Evolutionary conservation across 192 early-diverging fungal species (phyloP), one percentile per base, ranked within the genome.

Genomic region (Linderina pennispora): DNA sequence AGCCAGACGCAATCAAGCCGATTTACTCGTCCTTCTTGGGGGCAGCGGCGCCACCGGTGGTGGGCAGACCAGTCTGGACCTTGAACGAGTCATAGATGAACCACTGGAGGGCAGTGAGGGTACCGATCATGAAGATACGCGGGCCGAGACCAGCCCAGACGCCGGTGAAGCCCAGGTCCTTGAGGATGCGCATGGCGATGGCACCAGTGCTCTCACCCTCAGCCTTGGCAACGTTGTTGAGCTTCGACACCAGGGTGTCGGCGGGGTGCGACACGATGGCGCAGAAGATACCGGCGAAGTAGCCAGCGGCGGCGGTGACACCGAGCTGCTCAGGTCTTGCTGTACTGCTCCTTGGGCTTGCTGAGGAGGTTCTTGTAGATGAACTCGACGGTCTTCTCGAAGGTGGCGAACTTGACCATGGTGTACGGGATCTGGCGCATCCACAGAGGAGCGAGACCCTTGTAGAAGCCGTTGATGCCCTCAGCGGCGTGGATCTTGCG

Each of bases 81-180:
- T 89, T 89, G 79, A 84, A 86, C 45, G 76, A 75, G 80, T 88
- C 89, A 67, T 87, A 88, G 76, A 88, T 80, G 43, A 80, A 75
- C 86, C 86, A 91, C 70, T 91, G 89, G 40, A 86, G 69, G 45
- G 78, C 86, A 57, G 89, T 94, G 26, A 94, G 75, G 43, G 89
- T 88, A 76, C 91, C 91, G 55, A 94, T 85, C 91, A 94, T 94
- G 31, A 90, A 65, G 58, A 92, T 86, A 79, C 91, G 88, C 33
- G 88, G 80, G 16, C 78, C 78, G 20, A 94, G 74, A 49, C 91
- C 91, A 60, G 81, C 81, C 82, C 86, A 89, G 48, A 85, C 64
- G 35, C 84, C 84, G 11, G 58, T 40, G 22, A 81, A 67, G 35
- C 84, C 84, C 8, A 86, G 65, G 23, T 82, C 78, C 61, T 82